These are phyloP conservation scores for Nasturtium officinale DNA, from an alignment of 345 rosid genomes.

Conservation along the genomic window DNA sequence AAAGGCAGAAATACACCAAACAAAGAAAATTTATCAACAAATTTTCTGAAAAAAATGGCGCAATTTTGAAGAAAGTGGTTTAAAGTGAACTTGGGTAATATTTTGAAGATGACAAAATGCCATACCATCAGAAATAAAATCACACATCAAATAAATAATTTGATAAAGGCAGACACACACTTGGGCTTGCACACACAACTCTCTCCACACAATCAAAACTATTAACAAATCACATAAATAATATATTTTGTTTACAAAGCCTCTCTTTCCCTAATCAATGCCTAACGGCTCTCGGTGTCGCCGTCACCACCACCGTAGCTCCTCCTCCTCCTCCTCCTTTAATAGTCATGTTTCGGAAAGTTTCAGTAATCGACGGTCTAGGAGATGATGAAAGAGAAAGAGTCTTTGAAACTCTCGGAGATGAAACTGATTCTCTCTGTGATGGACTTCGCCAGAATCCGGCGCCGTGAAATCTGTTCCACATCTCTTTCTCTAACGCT, in stretches of 20 bases:
- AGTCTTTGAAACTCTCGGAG: conserved; percentile 33
- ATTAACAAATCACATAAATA: conserved; percentile 5
- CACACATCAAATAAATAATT: conserved; percentile 29
- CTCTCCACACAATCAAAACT: conserved; percentile 21
- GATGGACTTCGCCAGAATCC: conserved; percentile 84
- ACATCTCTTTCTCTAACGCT: conserved; percentile 66
- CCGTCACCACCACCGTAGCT: conserved; percentile 17
- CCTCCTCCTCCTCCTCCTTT: conserved; percentile 21
- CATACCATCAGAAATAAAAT: conserved; percentile 9
- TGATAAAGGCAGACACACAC: conserved; percentile 12
- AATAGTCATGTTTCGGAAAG: background rate
- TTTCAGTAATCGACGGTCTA: conserved; percentile 26
- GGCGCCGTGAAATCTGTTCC: conserved; percentile 58
- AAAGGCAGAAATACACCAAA: too few relatives aligned
- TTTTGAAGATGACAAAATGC: conserved; percentile 22
- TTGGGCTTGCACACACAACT: conserved; percentile 6
- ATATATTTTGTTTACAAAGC: background rate
- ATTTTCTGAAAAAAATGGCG: too few relatives aligned
- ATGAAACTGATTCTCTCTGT: conserved; percentile 44
- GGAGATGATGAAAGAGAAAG: conserved; percentile 31
- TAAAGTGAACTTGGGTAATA: too few relatives aligned
- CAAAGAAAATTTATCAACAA: too few relatives aligned
- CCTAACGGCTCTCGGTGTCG: conserved; percentile 31
- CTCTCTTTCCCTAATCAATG: conserved; percentile 20
- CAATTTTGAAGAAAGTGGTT: too few relatives aligned